Percentiles rank a stretch among this genome's conserved stretches.
phyloP scores from a whole-genome alignment of 2,329 filamentous ascomycete species.

The Celoporthe dispersa region DNA sequence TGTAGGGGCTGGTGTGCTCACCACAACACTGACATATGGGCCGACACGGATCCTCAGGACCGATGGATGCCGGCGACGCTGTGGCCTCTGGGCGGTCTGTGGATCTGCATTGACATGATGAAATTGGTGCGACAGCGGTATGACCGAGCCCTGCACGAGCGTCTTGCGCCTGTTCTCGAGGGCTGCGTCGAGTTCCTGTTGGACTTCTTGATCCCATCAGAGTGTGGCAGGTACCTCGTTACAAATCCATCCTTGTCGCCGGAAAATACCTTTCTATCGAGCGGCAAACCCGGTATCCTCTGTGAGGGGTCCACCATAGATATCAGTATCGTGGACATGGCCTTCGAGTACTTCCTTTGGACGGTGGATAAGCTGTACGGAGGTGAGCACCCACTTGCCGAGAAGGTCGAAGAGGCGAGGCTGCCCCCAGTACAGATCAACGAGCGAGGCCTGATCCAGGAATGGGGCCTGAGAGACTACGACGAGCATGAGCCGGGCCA shows the following conservation, averaged over 20 bases:
- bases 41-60: constrained; percentile 41
- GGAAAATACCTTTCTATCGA: constrained; percentile 38
- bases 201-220: constrained; percentile 35
- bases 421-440: constrained; percentile 37
- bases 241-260: constrained; percentile 43
- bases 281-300: constrained; percentile 44
- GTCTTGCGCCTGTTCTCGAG: constrained; percentile 36
- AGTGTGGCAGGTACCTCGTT: constrained; percentile 34
- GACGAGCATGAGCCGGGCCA: constrained; percentile 51
- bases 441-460: constrained; percentile 44
- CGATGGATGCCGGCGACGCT: constrained; percentile 39
- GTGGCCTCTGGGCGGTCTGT: constrained; percentile 38
- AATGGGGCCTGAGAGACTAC: constrained; percentile 45
- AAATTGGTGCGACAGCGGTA: constrained; percentile 36
- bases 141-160: constrained; percentile 34
- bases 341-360: constrained; percentile 36
- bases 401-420: constrained; percentile 32
- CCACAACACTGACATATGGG: constrained; percentile 45
- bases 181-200: constrained; percentile 39
- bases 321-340: constrained; percentile 45
- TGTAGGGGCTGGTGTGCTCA: constrained; percentile 41
- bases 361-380: constrained; percentile 30
- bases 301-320: constrained; percentile 53
- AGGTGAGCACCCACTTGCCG: constrained; percentile 11
- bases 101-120: constrained; percentile 37